These are phyloP conservation scores for Lactarius pseudohatsudake DNA, from an alignment of 768 basidiomycete species.

Conservation along the genomic window DNA sequence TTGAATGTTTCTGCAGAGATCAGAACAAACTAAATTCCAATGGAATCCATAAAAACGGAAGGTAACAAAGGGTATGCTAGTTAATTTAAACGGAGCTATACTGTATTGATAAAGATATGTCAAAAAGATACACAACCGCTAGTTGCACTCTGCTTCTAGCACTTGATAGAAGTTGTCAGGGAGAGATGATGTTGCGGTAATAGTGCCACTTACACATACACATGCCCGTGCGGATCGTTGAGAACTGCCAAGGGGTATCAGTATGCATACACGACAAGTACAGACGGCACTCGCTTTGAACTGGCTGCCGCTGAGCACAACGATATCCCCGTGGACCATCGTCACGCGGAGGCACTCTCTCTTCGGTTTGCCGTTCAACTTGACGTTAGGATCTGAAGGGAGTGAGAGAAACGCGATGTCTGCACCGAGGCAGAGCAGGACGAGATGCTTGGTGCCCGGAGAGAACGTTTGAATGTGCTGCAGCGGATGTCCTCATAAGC, in stretches of 20 bases:
- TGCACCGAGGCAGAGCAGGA: slow-evolving; percentile 27
- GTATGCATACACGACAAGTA: neutral
- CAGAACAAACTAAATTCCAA: neutral
- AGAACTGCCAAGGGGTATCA: slow-evolving; percentile 5
- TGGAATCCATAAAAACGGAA: neutral
- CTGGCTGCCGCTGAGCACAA: slow-evolving; percentile 13
- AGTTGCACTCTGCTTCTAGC: slow-evolving; percentile 24
- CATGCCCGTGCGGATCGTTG: slow-evolving; percentile 23
- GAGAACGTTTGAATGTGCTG: slow-evolving; percentile 22
- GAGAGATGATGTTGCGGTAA: neutral
- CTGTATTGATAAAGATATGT: slow-evolving; percentile 20
- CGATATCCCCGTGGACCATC: slow-evolving; percentile 27
- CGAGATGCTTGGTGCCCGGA: slow-evolving; percentile 2
- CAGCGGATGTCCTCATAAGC: neutral
- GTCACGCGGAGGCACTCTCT: slow-evolving; percentile 27
- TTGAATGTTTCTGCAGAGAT: neutral
- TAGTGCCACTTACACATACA: slow-evolving; percentile 24
- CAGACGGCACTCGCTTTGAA: slow-evolving; percentile 12
- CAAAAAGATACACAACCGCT: neutral
- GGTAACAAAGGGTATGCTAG: neutral
- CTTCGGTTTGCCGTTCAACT: neutral
- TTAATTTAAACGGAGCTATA: neutral
- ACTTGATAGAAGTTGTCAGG: slow-evolving; percentile 18
- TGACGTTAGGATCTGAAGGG: neutral
- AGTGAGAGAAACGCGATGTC: slow-evolving; percentile 18